These are phyloP conservation scores for Picochlorum sp. DNA, from an alignment of 139 green algal genomes.

Conservation along the genomic window DNA sequence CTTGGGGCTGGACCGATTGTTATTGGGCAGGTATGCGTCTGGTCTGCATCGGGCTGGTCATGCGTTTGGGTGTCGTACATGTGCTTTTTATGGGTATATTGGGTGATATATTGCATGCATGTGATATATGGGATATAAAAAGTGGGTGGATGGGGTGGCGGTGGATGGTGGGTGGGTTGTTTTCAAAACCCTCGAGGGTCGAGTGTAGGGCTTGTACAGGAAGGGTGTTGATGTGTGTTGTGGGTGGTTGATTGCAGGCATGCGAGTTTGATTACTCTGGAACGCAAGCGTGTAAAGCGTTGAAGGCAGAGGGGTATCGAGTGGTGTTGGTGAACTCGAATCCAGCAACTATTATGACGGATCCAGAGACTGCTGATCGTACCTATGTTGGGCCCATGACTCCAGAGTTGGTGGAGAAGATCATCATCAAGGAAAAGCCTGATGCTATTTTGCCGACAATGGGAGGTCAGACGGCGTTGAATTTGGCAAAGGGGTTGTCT, in stretches of 20 bases:
- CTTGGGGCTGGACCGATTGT: constrained; percentile 95
- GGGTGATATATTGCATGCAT: too few species aligned
- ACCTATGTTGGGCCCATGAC: constrained; percentile 99
- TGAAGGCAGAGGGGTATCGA: constrained; percentile 91
- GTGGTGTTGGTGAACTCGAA: constrained; percentile 98
- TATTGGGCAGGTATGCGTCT: constrained; percentile 80
- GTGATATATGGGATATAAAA: too few species aligned
- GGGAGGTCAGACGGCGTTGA: constrained; percentile 96
- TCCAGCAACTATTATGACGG: constrained; percentile 99
- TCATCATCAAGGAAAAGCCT: constrained; percentile 73
- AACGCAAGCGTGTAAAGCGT: constrained; percentile 96
- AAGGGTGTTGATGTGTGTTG: too few species aligned
- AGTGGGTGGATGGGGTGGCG: not conserved
- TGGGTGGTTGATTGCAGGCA: constrained; percentile 46
- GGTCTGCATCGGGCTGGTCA: not conserved
- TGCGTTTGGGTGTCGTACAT: not conserved
- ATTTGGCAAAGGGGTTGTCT: constrained; percentile 88
- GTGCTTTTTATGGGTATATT: not conserved
- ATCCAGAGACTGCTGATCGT: constrained; percentile 90
- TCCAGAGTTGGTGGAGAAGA: constrained; percentile 77
- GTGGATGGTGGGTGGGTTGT: too few species aligned
- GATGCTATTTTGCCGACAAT: constrained; percentile 98
- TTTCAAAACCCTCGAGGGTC: too few species aligned
- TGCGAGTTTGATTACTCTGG: constrained; percentile 99
- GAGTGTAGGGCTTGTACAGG: too few species aligned